A percentile compares a stretch with the other conserved stretches of the same genome.
Evolutionary conservation across 202 grass and related monocot genomes (phyloP).

Genomic region (Panicum virgatum): DNA sequence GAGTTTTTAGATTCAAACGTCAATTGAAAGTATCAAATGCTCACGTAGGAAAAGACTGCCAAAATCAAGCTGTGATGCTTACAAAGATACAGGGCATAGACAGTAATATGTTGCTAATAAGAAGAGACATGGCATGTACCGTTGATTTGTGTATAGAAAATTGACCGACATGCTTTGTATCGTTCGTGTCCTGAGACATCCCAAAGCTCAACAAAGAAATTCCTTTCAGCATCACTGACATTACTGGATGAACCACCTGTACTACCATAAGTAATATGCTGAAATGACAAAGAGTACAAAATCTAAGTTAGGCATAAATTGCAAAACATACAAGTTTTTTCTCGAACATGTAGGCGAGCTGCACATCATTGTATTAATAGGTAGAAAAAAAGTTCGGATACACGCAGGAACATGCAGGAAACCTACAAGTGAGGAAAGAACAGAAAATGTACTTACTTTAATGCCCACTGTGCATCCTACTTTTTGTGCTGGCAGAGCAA

Average conservation of each 20-base stretch:
- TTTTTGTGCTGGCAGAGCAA: conserved; percentile 72
- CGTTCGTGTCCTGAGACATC: conserved; percentile 94
- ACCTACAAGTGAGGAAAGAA: background rate
- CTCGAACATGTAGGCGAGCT: too few relatives aligned
- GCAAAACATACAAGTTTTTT: too few relatives aligned
- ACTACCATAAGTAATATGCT: conserved; percentile 86
- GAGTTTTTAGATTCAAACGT: background rate
- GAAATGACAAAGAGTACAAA: conserved; percentile 46
- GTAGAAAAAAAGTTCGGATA: too few relatives aligned
- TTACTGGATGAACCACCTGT: conserved; percentile 70
- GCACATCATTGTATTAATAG: too few relatives aligned
- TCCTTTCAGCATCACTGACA: conserved; percentile 70
- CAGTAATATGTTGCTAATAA: conserved; percentile 6
- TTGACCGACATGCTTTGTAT: conserved; percentile 79
- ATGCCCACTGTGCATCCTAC: conserved; percentile 70
- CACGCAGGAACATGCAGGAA: too few relatives aligned
- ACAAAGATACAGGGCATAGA: conserved; percentile 8
- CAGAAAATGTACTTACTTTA: conserved; percentile 53
- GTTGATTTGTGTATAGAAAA: conserved; percentile 93
- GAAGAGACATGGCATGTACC: conserved; percentile 43
- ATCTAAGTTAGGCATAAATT: conserved; percentile 40
- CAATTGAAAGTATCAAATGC: background rate
- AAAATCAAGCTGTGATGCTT: background rate
- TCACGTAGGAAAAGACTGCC: background rate
- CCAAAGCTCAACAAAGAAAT: conserved; percentile 95